These are phyloP conservation scores for Coniferiporia weirii DNA, from an alignment of 1,284 basidiomycete genomes.

Conservation along the genomic window DNA sequence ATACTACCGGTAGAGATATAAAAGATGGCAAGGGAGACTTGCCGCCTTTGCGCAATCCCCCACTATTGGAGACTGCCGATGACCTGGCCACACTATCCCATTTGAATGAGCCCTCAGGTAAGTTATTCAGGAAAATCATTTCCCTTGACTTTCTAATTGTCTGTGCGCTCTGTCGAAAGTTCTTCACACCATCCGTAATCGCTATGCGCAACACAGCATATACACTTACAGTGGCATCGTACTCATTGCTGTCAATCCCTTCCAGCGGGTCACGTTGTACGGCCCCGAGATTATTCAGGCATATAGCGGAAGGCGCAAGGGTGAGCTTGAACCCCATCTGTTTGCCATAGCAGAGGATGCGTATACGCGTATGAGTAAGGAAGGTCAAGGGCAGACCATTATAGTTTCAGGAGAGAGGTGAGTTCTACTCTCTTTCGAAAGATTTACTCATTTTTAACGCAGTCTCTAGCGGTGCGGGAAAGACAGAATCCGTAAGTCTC, in stretches of 20 bases:
- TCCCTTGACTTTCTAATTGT: slow-evolving; percentile 1
- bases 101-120: slow-evolving; percentile 96
- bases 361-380: slow-evolving; percentile 95
- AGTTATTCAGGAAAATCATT: slow-evolving; percentile 23
- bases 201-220: slow-evolving; percentile 95
- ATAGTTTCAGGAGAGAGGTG: slow-evolving; percentile 98
- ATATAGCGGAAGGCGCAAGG: slow-evolving; percentile 88
- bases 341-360: slow-evolving; percentile 99
- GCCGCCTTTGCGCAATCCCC: slow-evolving; percentile 95
- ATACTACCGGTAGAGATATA: slow-evolving; percentile 75
- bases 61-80: slow-evolving; percentile 93
- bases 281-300: slow-evolving; percentile 97
- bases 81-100: slow-evolving; percentile 97
- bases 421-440: slow-evolving; percentile 23
- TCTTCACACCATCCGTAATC: slow-evolving; percentile 93
- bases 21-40: slow-evolving; percentile 70
- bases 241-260: slow-evolving; percentile 97
- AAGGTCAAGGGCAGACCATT: slow-evolving; percentile 95
- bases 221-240: slow-evolving; percentile 99
- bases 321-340: slow-evolving; percentile 95
- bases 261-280: slow-evolving; percentile 90
- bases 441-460: slow-evolving; percentile 17
- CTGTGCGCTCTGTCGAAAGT: slow-evolving; percentile 44
- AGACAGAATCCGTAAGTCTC: slow-evolving; percentile 86
- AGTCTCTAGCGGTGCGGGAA: slow-evolving; percentile 84